Base-by-base conservation (phyloP, 2,329 filamentous ascomycete species). In the Ophiobolus disseminans region DNA sequence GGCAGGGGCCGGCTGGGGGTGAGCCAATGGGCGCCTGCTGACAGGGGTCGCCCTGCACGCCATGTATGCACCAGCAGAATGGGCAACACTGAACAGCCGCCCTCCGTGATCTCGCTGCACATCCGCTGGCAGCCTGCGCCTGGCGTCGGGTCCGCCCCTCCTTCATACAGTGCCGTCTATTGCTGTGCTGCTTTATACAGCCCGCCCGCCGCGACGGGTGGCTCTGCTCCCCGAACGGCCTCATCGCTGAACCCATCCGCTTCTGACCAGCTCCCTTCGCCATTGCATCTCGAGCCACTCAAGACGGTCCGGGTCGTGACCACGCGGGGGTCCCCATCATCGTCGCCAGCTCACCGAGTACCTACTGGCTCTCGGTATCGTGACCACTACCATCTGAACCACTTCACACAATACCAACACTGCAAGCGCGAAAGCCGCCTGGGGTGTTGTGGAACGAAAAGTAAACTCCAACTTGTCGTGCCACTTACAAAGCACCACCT, bases 11-110 rank as follows among this genome's bases (percentile, higher is more conserved):
- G 45, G 43, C 34, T 40, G 32, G 44, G 50, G 11, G 17, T 20
- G 36, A 36, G 25, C 59, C 59, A 64, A 63, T 63, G 37, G 46
- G 23, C 16, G 23, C 4, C 19, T 8, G 2, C 6, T 37, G 50
- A 47, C 55, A 42, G 42, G 57, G 52, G 50, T 44, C n/a, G 44
- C 41, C 21, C 42, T 43, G 50, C 40, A 43, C 22, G 51, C 36
- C 56, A 52, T 49, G 53, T 53, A 50, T 48, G 54, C 50, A 46
- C 53, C 52, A 60, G 60, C 48, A 58, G 50, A 39, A 55, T 46
- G 50, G 60, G 61, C 58, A n/a, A n/a, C n/a, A n/a, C n/a, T n/a
- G 51, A 65, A 66, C 64, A 65, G 65, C 60, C 66, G 64, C 63
- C 63, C 57, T 60, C 57, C 48, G 53, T 59, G 48, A 51, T 55